phyloP scores from a whole-genome alignment of 2,329 filamentous ascomycete genomes.

The Phialemonium atrogriseum region DNA sequence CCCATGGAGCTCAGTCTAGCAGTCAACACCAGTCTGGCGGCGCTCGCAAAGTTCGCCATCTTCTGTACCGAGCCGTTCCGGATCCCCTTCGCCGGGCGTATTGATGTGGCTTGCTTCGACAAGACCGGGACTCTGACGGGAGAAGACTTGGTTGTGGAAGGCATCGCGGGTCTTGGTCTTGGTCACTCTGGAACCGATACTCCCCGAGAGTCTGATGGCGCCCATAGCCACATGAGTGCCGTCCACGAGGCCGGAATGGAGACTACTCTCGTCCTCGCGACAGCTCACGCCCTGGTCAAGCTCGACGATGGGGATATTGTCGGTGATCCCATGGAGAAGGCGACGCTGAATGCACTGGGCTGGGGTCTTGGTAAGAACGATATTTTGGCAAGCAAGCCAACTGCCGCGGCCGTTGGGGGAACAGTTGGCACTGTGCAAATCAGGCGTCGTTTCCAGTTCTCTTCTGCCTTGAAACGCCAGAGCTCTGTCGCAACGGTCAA shows the following conservation, averaged over 20 bases:
- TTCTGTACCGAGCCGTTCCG: conserved; percentile 99
- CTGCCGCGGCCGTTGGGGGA: conserved; percentile 35
- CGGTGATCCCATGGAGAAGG: conserved; percentile 98
- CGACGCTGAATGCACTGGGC: conserved; percentile 78
- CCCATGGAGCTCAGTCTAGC: conserved; percentile 97
- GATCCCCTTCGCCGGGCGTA: conserved; percentile 89
- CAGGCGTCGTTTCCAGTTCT: conserved; percentile 96
- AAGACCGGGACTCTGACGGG: conserved; percentile 97
- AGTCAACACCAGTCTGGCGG: conserved; percentile 94
- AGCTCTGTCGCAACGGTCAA: conserved; percentile 85
- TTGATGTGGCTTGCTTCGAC: conserved; percentile 96
- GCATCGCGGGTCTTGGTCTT: conserved; percentile 81
- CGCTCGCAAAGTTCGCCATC: conserved; percentile 89
- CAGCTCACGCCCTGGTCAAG: conserved; percentile 90
- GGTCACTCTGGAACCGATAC: conserved; percentile 58
- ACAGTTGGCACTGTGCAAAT: conserved; percentile 77
- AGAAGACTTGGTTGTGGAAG: conserved; percentile 93
- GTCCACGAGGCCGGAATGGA: conserved; percentile 65
- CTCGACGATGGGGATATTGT: conserved; percentile 96
- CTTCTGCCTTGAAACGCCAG: conserved; percentile 89
- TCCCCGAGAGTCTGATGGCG: conserved; percentile 65
- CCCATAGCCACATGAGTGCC: conserved; percentile 68
- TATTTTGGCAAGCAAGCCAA: conserved; percentile 61
- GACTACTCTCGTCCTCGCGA: conserved; percentile 88
- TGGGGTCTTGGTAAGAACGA: conserved; percentile 93